These are phyloP conservation scores for Fusarium paranaense DNA, from an alignment of 2,329 filamentous ascomycete genomes.

Conservation along the genomic window DNA sequence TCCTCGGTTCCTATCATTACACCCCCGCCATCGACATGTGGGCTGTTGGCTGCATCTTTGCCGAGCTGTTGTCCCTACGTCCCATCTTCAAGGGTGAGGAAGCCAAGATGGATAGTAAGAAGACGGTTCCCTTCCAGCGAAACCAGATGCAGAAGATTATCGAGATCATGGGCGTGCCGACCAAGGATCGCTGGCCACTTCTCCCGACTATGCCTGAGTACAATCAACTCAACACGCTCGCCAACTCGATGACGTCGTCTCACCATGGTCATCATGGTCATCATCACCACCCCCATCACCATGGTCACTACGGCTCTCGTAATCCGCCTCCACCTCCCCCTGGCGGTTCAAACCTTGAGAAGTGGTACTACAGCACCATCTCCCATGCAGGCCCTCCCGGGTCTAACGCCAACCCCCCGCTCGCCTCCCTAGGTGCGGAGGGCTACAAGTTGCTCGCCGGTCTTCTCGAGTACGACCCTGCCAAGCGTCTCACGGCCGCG, in stretches of 20 bases:
- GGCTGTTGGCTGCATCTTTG: slow-evolving; percentile 98
- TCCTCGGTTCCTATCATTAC: slow-evolving; percentile 94
- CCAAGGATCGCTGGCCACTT: slow-evolving; percentile 88
- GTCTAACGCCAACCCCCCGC: slow-evolving; percentile 48
- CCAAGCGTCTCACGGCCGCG: slow-evolving; percentile 86
- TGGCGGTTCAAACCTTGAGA: slow-evolving; percentile 72
- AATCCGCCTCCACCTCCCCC: slow-evolving; percentile 50
- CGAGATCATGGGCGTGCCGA: slow-evolving; percentile 92
- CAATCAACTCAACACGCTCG: slow-evolving; percentile 71
- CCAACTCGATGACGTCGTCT: slow-evolving; percentile 58
- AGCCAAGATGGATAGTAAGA: slow-evolving; percentile 98
- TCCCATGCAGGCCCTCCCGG: slow-evolving; percentile 61
- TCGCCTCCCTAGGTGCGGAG: slow-evolving; percentile 76
- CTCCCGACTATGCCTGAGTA: slow-evolving; percentile 90
- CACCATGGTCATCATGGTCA: slow-evolving; percentile 55
- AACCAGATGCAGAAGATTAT: slow-evolving; percentile 99
- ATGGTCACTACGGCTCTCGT: slow-evolving; percentile 53
- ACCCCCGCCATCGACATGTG: slow-evolving; percentile 97
- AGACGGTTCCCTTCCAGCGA: slow-evolving; percentile 95
- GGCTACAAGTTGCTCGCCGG: slow-evolving; percentile 85
- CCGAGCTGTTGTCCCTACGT: slow-evolving; percentile 87
- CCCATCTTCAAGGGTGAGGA: slow-evolving; percentile 99
- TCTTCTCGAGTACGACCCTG: slow-evolving; percentile 92
- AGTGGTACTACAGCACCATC: slow-evolving; percentile 81
- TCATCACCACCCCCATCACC: slow-evolving; percentile 61